Conservation (phyloP, 306 rosid genomes). For the Sicyos edulis region DNA sequence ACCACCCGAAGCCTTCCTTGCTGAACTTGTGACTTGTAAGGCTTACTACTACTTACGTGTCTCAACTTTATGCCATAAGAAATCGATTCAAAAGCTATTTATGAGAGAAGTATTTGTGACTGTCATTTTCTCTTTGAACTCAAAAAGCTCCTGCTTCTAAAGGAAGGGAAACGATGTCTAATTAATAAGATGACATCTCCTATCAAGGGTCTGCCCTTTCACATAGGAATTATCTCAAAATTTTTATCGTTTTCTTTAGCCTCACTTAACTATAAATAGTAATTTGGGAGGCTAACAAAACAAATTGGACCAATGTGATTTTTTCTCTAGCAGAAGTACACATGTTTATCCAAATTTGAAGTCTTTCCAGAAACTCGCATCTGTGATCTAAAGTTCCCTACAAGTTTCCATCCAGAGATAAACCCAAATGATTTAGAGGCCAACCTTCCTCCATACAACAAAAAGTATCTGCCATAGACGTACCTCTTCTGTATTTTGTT, state of each 20-base stretch:
- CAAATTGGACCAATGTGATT: background rate
- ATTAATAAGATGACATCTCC: background rate
- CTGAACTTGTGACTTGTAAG: background rate
- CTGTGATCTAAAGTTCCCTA: background rate
- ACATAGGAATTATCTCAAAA: slow-evolving; percentile 1
- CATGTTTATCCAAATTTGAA: background rate
- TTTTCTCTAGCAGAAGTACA: background rate
- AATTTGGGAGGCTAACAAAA: background rate
- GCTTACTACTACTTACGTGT: background rate
- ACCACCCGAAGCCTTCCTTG: background rate
- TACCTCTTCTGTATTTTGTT: background rate
- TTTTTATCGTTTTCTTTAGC: background rate
- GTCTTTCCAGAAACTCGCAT: background rate
- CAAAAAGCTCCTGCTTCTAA: background rate
- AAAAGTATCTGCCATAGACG: slow-evolving; percentile 2
- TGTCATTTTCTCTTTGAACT: background rate
- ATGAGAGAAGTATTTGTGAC: background rate
- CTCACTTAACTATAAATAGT: background rate
- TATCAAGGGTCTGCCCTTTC: background rate
- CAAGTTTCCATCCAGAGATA: background rate
- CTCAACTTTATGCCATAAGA: slow-evolving; percentile 9
- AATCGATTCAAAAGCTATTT: slow-evolving; percentile 1
- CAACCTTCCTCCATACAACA: background rate
- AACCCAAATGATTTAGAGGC: background rate
- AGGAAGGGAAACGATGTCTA: background rate